Base-by-base conservation (phyloP, 1,284 basidiomycete species). In the Microbotryum violaceum region DNA sequence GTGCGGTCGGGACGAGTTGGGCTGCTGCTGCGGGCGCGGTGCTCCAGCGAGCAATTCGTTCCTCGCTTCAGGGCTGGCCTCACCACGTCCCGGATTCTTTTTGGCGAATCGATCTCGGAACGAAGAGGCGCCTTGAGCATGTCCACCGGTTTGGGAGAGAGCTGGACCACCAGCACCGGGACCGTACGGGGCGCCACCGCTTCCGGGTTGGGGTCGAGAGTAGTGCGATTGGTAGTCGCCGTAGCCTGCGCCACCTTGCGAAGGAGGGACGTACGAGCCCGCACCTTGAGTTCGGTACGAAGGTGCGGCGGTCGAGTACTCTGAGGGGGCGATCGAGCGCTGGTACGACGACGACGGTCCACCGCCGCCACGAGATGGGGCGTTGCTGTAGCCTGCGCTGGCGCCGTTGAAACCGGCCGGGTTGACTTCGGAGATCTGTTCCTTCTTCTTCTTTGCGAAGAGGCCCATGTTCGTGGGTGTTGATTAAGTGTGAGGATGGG, bases 381-480 rank as follows among this genome's bases (percentile, higher is more conserved):
- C 47, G 37, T 37, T 42, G 45, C 16, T 21, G 45, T 18, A 31
- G 31, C 42, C 29, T 29, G 37, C n/a, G 31, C 47, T 42, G 33
- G 27, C 23, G 44, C 45, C 29, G 49, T 53, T 23, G 45, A 54
- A 27, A 23, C 7, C 37, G 2, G 7, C 7, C 31, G 46, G 42
- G 33, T 55, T 60, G 33, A 65, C 54, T 23, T 71, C 70, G 27
- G 70, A 66, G 50, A 71, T 70, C 45, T 60, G 31, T 27, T 65
- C 66, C 53, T 65, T 63, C 65, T 71, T 69, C 63, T 68, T 68
- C 31, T 44, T 45, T 31, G 54, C 56, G 45, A 71, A 71, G 6
- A 71, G 54, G 1, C 68, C 64, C 70, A 71, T 71, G 46, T 27
- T 14, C 7, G 7, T 23, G n/a, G 9, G 10, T 21, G 25, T 12